phyloP scores from a whole-genome alignment of 306 rosid species.

The Cicer arietinum region DNA sequence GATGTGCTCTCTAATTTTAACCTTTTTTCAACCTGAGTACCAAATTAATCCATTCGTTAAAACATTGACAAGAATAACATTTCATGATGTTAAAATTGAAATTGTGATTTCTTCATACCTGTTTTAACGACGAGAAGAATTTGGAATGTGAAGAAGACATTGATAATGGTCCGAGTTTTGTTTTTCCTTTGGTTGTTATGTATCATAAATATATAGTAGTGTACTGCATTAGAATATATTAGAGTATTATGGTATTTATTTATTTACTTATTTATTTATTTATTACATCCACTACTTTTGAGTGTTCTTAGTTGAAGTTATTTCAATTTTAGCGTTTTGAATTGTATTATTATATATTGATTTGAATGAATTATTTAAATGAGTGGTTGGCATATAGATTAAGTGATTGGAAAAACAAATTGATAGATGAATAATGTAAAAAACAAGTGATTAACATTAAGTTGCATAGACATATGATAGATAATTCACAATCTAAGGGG shows the following conservation, averaged over 20 bases:
- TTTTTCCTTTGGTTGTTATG: not conserved
- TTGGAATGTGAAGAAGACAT: slow-evolving; percentile 61
- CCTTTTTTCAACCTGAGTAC: slow-evolving; percentile 78
- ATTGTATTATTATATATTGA: no score
- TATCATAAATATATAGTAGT: not conserved
- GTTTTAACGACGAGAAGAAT: slow-evolving; percentile 82
- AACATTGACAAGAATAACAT: not conserved
- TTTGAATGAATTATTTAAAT: no score
- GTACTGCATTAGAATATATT: not conserved
- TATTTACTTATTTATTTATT: not conserved
- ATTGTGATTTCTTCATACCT: slow-evolving; percentile 47
- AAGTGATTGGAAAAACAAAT: not conserved
- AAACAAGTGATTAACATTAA: slow-evolving; percentile 24
- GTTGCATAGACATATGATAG: slow-evolving; percentile 35
- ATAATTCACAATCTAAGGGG: slow-evolving; percentile 45
- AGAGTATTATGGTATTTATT: not conserved
- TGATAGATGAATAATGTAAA: not conserved
- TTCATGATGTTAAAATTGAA: not conserved
- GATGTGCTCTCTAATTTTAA: slow-evolving; percentile 60
- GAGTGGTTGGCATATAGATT: no score
- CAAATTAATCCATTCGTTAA: not conserved
- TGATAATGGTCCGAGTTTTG: slow-evolving; percentile 44
- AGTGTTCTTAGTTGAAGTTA: no score
- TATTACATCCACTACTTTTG: no score
- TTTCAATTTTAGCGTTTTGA: no score